A percentile compares a stretch with the other conserved stretches of the same genome.
Evolutionary conservation across 2,329 filamentous ascomycete species (phyloP).

Genomic region (Gnomoniopsis sp.): DNA sequence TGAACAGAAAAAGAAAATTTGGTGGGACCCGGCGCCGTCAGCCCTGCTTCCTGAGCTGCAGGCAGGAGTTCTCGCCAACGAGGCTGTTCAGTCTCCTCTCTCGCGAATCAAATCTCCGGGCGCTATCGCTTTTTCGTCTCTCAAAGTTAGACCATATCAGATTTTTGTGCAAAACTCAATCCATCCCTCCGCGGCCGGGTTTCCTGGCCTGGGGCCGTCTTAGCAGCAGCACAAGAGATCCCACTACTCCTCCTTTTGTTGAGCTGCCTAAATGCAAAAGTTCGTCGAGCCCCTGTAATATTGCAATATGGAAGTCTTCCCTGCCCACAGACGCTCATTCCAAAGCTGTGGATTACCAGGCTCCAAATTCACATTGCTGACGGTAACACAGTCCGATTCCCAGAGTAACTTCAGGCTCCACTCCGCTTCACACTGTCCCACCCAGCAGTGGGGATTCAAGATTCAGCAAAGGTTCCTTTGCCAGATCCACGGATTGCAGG

Average conservation of each 20-base stretch:
- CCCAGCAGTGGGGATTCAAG: not conserved
- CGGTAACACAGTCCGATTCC: constrained; percentile 7
- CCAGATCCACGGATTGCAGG: constrained; percentile 10
- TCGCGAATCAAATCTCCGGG: too few relatives aligned
- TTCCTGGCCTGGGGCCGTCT: not conserved
- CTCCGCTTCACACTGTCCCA: not conserved
- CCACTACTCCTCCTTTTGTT: too few relatives aligned
- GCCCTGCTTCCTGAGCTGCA: too few relatives aligned
- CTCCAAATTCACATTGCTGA: not conserved
- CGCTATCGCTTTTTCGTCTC: too few relatives aligned
- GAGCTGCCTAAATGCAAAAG: not conserved
- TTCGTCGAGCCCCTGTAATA: not conserved
- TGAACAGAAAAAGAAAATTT: not conserved
- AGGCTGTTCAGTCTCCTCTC: too few relatives aligned
- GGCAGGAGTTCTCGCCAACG: too few relatives aligned
- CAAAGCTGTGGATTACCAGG: not conserved
- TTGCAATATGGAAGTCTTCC: not conserved
- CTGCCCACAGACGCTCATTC: not conserved
- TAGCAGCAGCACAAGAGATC: not conserved
- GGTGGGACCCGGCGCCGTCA: not conserved
- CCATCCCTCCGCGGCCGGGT: not conserved
- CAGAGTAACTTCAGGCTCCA: constrained; percentile 9
- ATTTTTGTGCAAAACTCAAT: not conserved
- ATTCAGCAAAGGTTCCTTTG: not conserved
- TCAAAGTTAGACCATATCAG: not conserved